Base-by-base conservation (phyloP, 305 asterid species). In the Fraxinus baroniana region DNA sequence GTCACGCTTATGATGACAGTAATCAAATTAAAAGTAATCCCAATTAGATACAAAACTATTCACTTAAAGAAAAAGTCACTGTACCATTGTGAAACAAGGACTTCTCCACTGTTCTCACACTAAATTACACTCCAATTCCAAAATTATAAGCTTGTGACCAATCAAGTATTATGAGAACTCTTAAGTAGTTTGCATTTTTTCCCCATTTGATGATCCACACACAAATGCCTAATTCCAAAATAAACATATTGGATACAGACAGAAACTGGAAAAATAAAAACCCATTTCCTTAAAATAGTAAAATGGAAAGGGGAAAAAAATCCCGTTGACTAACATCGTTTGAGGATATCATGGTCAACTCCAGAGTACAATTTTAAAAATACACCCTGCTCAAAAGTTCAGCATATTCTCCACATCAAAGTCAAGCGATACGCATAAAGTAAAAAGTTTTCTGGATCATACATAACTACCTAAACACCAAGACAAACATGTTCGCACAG, bases 401-500 rank as follows among this genome's bases (percentile, higher is more conserved):
- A 30, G 52, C 57, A 76, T 49, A 73, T 79, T 74, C 84, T 18
- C 77, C 82, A 64, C 57, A 70, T 7, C 20, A 76, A 75, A 88
- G 85, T 78, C 86, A 82, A 88, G 73, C 85, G 73, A 18, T 30
- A 70, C 30, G 20, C 75, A 70, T 15, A 28, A 15, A 70, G 39
- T 77, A 28, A 1, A 41, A 76, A 74, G 74, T 46, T 30, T 81
- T 84, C 83, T 66, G 78, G 28, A 85, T 76, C 86, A 83, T 46
- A 35, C 64, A 75, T 78, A 80, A 8, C 74, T 4, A 72, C 28
- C n/a, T 22, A 73, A 74, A 80, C 10, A 57, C 33, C 4, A 9
- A 52, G 32, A 18, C 13, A 10, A 28, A 68, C 41, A 32, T 5
- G n/a, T 33, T 32, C 8, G 76, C 37, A 41, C 12, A 1, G 7